A percentile compares a stretch with the other conserved stretches of the same genome.
phyloP scores from a whole-genome alignment of 805 yeast genomes.

The Tetrapisispora namnaoensis region DNA sequence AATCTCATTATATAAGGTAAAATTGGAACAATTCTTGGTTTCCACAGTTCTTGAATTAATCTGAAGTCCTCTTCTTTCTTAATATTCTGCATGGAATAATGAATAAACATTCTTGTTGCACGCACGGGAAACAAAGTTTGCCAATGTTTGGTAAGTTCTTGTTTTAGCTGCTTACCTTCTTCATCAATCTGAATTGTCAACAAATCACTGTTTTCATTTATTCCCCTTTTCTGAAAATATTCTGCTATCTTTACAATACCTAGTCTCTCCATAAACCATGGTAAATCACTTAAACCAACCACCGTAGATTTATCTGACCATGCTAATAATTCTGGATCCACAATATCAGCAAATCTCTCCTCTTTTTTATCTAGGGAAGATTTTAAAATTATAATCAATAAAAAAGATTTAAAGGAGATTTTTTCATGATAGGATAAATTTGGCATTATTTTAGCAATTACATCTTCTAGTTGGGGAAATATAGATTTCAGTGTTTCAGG shows the following conservation, averaged over 20 bases:
- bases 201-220: slow-evolving; percentile 65
- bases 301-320: slow-evolving; percentile 92
- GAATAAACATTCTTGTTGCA: slow-evolving; percentile 89
- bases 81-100: slow-evolving; percentile 87
- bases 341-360: slow-evolving; percentile 74
- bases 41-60: slow-evolving; percentile 67
- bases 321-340: slow-evolving; percentile 83
- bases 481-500: slow-evolving; percentile 82
- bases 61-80: slow-evolving; percentile 68
- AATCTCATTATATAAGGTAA: slow-evolving; percentile 84
- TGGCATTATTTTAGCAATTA: slow-evolving; percentile 59
- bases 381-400: slow-evolving; percentile 84
- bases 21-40: slow-evolving; percentile 85
- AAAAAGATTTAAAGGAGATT: slow-evolving; percentile 86
- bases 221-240: slow-evolving; percentile 75
- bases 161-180: slow-evolving; percentile 65
- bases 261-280: slow-evolving; percentile 96
- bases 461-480: slow-evolving; percentile 72
- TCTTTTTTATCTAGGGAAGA: slow-evolving; percentile 63
- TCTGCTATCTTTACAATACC: slow-evolving; percentile 92
- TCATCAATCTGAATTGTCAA: slow-evolving; percentile 82
- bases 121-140: slow-evolving; percentile 88
- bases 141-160: slow-evolving; percentile 83
- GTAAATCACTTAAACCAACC: slow-evolving; percentile 79
- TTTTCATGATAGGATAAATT: slow-evolving; percentile 84